Percentiles rank a stretch among this genome's conserved stretches.
Conservation (phyloP, 1,284 basidiomycete species). For the Chiua sp. region DNA sequence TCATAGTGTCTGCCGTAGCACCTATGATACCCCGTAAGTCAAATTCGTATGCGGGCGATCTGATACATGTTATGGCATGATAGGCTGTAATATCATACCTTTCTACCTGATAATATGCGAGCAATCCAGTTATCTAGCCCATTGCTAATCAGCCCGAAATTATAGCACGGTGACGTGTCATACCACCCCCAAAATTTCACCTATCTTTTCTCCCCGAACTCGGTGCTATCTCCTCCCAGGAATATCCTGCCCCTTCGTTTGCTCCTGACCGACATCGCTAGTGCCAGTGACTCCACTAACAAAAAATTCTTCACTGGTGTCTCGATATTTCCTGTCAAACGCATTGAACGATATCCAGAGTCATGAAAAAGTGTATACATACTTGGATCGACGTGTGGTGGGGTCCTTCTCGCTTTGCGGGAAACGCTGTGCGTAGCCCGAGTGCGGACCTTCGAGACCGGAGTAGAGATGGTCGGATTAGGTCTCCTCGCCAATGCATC, state of each 20-base stretch:
- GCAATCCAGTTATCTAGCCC: not conserved
- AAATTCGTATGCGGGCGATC: not conserved
- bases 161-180: not conserved
- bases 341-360: not conserved
- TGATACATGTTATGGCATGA: not conserved
- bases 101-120: constrained; percentile 4
- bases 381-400: constrained; percentile 14
- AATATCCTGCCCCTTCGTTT: constrained; percentile 34
- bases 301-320: constrained; percentile 29
- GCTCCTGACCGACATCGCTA: constrained; percentile 29
- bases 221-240: constrained; percentile 15
- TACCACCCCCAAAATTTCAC: not conserved
- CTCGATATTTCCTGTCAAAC: constrained; percentile 20
- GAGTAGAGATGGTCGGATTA: not conserved
- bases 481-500: not conserved
- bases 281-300: constrained; percentile 24
- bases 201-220: constrained; percentile 31
- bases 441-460: constrained; percentile 5
- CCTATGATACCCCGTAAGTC: constrained; percentile 11
- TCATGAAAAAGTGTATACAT: constrained; percentile 11
- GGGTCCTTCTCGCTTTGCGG: constrained; percentile 5
- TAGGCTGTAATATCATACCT: constrained; percentile 1
- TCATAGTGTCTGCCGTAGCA: not conserved
- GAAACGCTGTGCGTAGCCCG: not conserved
- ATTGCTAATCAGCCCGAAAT: not conserved